phyloP scores from a whole-genome alignment of 805 yeast genomes.

The Millerozyma acaciae region DNA sequence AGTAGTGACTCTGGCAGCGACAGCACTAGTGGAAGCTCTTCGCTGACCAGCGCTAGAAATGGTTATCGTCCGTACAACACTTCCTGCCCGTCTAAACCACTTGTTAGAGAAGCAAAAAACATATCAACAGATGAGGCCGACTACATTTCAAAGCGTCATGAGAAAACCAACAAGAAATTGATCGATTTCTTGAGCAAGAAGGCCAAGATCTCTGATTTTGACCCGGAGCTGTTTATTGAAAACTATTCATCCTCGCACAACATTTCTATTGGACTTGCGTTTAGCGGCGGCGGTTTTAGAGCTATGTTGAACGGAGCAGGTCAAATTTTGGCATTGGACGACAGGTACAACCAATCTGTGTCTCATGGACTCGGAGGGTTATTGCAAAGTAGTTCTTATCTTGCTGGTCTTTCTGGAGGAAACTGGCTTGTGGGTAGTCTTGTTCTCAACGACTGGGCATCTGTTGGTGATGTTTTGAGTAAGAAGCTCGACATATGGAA shows the following conservation, averaged over 20 bases:
- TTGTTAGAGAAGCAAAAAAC: conserved; percentile 26
- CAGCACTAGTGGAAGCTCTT: neutral
- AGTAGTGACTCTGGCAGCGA: neutral
- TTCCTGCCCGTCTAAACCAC: conserved; percentile 24
- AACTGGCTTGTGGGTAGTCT: conserved; percentile 65
- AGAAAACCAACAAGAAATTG: conserved; percentile 25
- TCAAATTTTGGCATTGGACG: conserved; percentile 37
- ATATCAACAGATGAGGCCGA: conserved; percentile 22
- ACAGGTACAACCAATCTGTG: conserved; percentile 25
- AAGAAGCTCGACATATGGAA: conserved; percentile 55
- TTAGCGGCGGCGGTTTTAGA: conserved; percentile 26
- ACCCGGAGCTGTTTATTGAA: conserved; percentile 26
- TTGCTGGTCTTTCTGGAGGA: conserved; percentile 42
- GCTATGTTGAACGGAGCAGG: conserved; percentile 43
- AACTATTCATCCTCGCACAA: conserved; percentile 19
- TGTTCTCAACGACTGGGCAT: conserved; percentile 42
- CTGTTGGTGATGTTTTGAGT: conserved; percentile 27
- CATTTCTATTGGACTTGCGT: conserved; percentile 22
- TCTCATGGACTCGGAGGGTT: conserved; percentile 36
- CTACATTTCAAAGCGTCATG: conserved; percentile 24
- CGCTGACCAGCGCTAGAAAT: conserved; percentile 6
- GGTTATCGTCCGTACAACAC: conserved; percentile 29
- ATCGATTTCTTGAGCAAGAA: conserved; percentile 23
- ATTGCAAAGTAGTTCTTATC: conserved; percentile 35
- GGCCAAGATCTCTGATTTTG: conserved; percentile 30